Conservation (phyloP, 1,139 yeast species). For the Pichia sp. region DNA sequence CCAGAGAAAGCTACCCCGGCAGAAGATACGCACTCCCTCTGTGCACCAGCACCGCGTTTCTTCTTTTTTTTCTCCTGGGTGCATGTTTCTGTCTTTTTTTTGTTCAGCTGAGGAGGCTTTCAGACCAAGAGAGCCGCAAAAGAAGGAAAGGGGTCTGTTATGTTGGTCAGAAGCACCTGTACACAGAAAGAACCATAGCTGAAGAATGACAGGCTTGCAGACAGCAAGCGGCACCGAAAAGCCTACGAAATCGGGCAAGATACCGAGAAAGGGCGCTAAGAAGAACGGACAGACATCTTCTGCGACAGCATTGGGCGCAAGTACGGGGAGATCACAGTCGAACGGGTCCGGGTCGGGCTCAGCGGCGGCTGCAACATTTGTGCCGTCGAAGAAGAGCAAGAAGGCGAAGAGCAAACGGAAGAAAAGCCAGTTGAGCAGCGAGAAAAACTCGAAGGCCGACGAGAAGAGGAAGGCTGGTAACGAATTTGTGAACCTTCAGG, state of each 20-base stretch:
- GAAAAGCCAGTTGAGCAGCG: conserved; percentile 4
- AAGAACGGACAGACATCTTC: not conserved
- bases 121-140: not conserved
- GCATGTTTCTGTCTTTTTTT: not conserved
- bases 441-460: not conserved
- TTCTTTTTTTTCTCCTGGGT: not conserved
- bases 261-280: not conserved
- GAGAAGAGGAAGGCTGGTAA: conserved; percentile 2
- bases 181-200: not conserved
- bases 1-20: not conserved
- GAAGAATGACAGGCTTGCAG: not conserved
- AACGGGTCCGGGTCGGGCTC: not conserved
- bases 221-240: not conserved
- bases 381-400: conserved; percentile 11
- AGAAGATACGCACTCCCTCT: not conserved
- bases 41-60: not conserved
- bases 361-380: not conserved
- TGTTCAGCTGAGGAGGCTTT: not conserved
- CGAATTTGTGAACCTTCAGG: conserved; percentile 14
- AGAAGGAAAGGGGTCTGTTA: not conserved
- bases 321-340: conserved; percentile 1
- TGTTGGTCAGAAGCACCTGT: not conserved
- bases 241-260: not conserved
- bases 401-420: conserved; percentile 15
- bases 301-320: not conserved